Evolutionary conservation across 1,139 yeast species (phyloP).

Genomic region (Geotrichum histeridarum): DNA sequence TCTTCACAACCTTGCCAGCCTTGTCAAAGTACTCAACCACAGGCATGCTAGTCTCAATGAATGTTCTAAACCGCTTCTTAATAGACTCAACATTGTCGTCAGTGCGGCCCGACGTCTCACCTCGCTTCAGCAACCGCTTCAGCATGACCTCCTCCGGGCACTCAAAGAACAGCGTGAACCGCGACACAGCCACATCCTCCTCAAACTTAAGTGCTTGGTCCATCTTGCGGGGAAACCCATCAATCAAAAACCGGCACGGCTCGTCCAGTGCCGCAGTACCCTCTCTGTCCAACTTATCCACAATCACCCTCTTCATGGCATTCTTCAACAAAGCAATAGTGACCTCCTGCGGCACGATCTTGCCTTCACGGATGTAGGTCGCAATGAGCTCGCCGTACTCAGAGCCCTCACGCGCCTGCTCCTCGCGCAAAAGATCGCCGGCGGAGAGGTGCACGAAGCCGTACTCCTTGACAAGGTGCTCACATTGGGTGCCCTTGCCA

Average conservation of each 20-base stretch:
- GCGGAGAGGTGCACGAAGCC: conserved; percentile 88
- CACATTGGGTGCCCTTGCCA: conserved; percentile 97
- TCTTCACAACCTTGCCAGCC: conserved; percentile 70
- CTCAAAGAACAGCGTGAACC: conserved; percentile 72
- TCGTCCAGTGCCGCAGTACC: conserved; percentile 42
- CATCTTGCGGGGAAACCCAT: conserved; percentile 98
- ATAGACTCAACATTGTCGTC: conserved; percentile 92
- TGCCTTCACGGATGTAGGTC: conserved; percentile 76
- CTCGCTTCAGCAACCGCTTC: conserved; percentile 77
- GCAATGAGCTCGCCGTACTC: conserved; percentile 82
- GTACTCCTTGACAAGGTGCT: conserved; percentile 69
- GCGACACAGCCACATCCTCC: conserved; percentile 56
- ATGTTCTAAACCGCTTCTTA: conserved; percentile 79
- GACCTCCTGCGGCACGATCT: conserved; percentile 92
- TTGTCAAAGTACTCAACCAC: conserved; percentile 80
- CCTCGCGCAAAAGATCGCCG: conserved; percentile 90
- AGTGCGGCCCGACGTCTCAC: conserved; percentile 88
- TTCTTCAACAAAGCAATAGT: conserved; percentile 78
- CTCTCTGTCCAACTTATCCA: conserved; percentile 13
- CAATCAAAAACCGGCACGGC: conserved; percentile 64
- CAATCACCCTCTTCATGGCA: conserved; percentile 57
- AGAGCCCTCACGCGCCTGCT: conserved; percentile 78
- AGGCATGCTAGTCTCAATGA: conserved; percentile 88
- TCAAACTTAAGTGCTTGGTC: conserved; percentile 95
- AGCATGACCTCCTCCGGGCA: conserved; percentile 92